phyloP scores from a whole-genome alignment of 225 moss, liverwort and hornwort genomes.

The Pleurozium schreberi region DNA sequence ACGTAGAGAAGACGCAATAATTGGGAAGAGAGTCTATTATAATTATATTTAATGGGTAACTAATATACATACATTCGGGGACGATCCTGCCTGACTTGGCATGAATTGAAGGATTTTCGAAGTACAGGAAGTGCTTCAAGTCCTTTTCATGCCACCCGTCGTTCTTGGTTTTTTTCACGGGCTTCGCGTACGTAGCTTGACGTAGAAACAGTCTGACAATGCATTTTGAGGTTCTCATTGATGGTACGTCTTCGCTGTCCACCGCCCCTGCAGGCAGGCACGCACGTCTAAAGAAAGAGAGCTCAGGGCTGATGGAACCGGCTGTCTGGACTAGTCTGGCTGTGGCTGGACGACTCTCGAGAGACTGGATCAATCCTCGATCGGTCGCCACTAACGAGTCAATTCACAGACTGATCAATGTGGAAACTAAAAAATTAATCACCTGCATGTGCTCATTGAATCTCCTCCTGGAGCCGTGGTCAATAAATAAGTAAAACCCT shows the following conservation, averaged over 20 bases:
- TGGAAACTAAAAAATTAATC: background rate
- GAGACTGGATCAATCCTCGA: background rate
- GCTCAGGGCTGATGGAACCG: background rate
- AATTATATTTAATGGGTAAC: too few species aligned
- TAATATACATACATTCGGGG: background rate
- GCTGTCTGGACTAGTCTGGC: background rate
- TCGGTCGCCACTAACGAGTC: background rate
- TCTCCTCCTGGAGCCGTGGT: background rate
- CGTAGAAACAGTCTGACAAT: background rate
- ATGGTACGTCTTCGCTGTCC: background rate
- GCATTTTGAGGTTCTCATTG: background rate
- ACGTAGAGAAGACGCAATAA: background rate
- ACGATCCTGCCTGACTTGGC: too few species aligned
- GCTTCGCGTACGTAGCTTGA: background rate
- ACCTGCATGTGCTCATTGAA: too few species aligned
- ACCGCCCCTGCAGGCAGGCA: background rate
- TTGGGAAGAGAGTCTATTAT: background rate
- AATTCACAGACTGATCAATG: background rate
- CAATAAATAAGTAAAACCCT: background rate
- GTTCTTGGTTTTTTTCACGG: background rate
- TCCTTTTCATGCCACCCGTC: background rate
- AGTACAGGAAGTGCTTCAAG: too few species aligned
- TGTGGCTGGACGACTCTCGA: too few species aligned
- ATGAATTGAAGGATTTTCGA: too few species aligned
- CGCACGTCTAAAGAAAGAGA: background rate